Evolutionary conservation across 441 rosid species (phyloP), one percentile per base, ranked within the genome.

Genomic region (Syzygium malaccense): DNA sequence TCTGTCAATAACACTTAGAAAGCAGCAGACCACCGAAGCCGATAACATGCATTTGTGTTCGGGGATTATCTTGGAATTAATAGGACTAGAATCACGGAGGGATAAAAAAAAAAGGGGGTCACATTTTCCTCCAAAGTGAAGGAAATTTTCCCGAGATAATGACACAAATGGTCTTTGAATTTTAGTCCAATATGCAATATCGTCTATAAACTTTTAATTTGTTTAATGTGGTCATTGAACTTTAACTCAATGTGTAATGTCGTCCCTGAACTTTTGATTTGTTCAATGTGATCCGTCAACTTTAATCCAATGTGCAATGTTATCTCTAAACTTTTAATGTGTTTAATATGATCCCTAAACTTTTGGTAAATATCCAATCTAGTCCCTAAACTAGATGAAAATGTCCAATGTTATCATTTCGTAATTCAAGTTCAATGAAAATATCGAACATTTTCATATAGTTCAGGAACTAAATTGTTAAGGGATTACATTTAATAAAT

Each of bases 301-400:
- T 11, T 25, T 58, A 0, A 6, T 26, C 4, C 7, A 12, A 58
- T 26, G 30, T 58, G 30, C 12, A 26, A 58, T 26, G 7, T 58
- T 14, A 0, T 14, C 0, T 58, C 12, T 58, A 28, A 26, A 26
- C 7, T 58, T 11, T 58, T 25, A 58, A 58, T 58, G 11, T 58
- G 14, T 58, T 58, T 2, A 26, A 3, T 45, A 26, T 58, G 30
- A 0, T 58, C 1, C 30, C 0, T 58, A 0, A 26, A 58, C 64
- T 58, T 25, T 58, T 12, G 28, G 14, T 58, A 58, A 26, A 58
- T 58, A 13, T 6, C 1, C 30, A 58, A 26, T 26, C 3, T 26
- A 58, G 2, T 58, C 7, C 7, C 26, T 58, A 1, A 58, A 26
- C 7, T 26, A 58, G 26, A 5, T 58, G 3, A 58, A 58, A 58